Base-by-base conservation (phyloP, 2,329 filamentous ascomycete genomes). In the Graphilbum fragrans region DNA sequence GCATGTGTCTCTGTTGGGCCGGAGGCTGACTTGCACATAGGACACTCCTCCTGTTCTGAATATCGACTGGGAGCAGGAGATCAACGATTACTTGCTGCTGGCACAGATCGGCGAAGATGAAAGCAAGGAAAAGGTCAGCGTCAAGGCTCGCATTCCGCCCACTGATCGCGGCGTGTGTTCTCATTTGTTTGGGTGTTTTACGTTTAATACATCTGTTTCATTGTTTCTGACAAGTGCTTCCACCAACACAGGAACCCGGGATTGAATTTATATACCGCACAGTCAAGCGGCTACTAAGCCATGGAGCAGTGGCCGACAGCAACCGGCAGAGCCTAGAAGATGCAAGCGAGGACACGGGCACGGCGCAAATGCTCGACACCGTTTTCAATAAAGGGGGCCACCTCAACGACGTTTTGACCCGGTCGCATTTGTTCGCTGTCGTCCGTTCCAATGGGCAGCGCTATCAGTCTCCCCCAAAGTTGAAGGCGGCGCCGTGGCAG, bases 401-500 rank as follows among this genome's bases (percentile, higher is more conserved):
- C 47, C 63, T 71, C 37, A 65, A 74, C 42, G 66, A 70, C 21
- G 78, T 86, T 52, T 61, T 87, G 25, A 73, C 71, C 47, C 67
- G 70, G 12, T 86, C 81, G 1, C 74, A 67, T 18, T 64, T 86
- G 2, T 84, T 74, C 54, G 62, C 69, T 11, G 67, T 71, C n/a
- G 10, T 41, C 10, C 41, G 44, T 29, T 29, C 25, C 14, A 8
- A 14, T 29, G 25, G 14, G n/a, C 8, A 36, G 21, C n/a, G 25
- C 25, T 12, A 27, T 12, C 25, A 27, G n/a, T n/a, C n/a, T n/a
- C n/a, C n/a, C n/a, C 25, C 25, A 27, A 27, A 7, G 25, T 12
- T 12, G n/a, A n/a, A n/a, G 25, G 25, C 25, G 25, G 25, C 25
- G 25, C 25, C 25, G 25, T 12, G 7, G 39, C 70, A 73, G 23